Evolutionary conservation across 1,139 yeast genomes (phyloP).

Genomic region (Kluyveromyces sp.): DNA sequence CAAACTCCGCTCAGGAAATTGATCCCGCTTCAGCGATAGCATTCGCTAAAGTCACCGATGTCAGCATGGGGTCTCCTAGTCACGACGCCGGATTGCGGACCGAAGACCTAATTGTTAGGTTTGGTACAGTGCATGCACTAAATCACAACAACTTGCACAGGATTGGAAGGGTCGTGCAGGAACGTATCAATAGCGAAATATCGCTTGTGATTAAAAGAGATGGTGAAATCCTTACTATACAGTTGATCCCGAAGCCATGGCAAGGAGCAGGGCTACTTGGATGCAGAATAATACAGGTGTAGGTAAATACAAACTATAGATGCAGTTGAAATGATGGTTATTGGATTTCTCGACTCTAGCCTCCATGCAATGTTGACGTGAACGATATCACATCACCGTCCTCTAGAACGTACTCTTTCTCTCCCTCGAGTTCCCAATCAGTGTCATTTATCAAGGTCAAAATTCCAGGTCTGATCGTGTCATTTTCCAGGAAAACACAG

Average conservation of each 20-base stretch:
- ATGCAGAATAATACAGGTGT: conserved; percentile 52
- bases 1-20: neutral
- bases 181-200: conserved; percentile 17
- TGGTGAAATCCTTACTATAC: conserved; percentile 14
- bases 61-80: conserved; percentile 46
- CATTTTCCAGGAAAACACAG: conserved; percentile 78
- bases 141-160: conserved; percentile 42
- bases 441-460: conserved; percentile 87
- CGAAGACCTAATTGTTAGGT: conserved; percentile 44
- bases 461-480: conserved; percentile 78
- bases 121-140: conserved; percentile 49
- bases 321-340: neutral
- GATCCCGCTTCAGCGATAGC: conserved; percentile 35
- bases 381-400: conserved; percentile 74
- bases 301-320: conserved; percentile 6
- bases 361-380: conserved; percentile 94
- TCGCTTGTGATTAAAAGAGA: conserved; percentile 18
- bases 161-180: conserved; percentile 17
- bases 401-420: conserved; percentile 69
- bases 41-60: conserved; percentile 50
- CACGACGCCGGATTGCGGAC: conserved; percentile 34
- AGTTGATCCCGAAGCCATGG: conserved; percentile 56
- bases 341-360: conserved; percentile 36
- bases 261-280: conserved; percentile 69
- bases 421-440: conserved; percentile 96